Evolutionary conservation across 305 asterid genomes (phyloP), one percentile per base, ranked within the genome.

Genomic region (Fraxinus sp.): DNA sequence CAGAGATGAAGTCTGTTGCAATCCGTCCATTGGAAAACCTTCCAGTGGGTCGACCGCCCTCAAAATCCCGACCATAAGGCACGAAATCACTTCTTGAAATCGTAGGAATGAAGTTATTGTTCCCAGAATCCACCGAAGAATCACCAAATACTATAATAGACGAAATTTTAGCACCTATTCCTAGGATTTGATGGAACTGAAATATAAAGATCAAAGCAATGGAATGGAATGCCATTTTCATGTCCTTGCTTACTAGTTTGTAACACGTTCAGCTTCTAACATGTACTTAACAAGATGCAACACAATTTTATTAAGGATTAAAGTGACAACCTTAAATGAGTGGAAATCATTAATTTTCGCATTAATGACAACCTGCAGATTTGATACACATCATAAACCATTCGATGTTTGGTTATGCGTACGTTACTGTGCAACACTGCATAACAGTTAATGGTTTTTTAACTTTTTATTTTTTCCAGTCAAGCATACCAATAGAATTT

Each of bases 131-230:
- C 0, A 93, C 97, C 0, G 97, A 84, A 9, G 97, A 94, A 83
- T 93, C 95, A 39, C 98, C 98, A 33, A 94, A 94, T 39, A 94
- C 97, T 3, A 94, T 93, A 20, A 94, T 32, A 3, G 97, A 89
- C 0, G 97, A 89, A 44, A 91, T 91, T 64, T 86, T 89, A 36
- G 88, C 89, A 2, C 81, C 83, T 1, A 28, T 30, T 7, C 16
- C 6, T 73, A 73, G 64, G 74, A 78, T 70, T 35, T 66, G 87
- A 22, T 81, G 39, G 22, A 83, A 39, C 37, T 59, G 88, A 76
- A 49, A 39, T 11, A 83, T 9, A 10, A 87, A 66, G 80, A 85
- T 46, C 57, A 79, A 41, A 74, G 79, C 16, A 49, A 82, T 71
- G 74, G 73, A 68, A 75, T 13, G 10, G 5, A 75, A 20, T 36